Percentiles rank a stretch among this genome's conserved stretches.
These are phyloP conservation scores for Rhizodiscina lignyota DNA, from an alignment of 495 filamentous ascomycete genomes.

Conservation along the genomic window DNA sequence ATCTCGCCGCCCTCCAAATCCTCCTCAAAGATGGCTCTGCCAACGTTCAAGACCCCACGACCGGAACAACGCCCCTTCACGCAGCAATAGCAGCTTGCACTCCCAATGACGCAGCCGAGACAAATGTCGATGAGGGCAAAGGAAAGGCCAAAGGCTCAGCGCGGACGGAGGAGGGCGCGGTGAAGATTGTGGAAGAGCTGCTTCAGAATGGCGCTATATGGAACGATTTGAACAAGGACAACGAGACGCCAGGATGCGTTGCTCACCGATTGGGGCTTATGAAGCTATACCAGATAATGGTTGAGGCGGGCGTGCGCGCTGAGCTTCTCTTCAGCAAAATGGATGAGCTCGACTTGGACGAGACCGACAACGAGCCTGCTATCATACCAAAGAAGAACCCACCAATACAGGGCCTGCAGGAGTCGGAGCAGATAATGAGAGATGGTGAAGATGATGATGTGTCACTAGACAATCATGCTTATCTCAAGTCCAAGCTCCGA, in stretches of 20 bases:
- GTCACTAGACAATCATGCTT: slow-evolving; percentile 48
- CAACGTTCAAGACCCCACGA: slow-evolving; percentile 40
- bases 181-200: slow-evolving; percentile 53
- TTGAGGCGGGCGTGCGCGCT: slow-evolving; percentile 82
- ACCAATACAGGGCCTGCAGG: slow-evolving; percentile 19
- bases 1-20: slow-evolving; percentile 4
- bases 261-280: slow-evolving; percentile 51
- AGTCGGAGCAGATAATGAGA: slow-evolving; percentile 11
- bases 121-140: slow-evolving; percentile 1
- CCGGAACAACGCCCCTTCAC: slow-evolving; percentile 76
- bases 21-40: slow-evolving; percentile 8
- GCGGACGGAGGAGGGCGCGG: slow-evolving; percentile 15
- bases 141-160: slow-evolving; percentile 2
- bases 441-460: slow-evolving; percentile 7
- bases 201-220: slow-evolving; percentile 84
- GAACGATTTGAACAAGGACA: slow-evolving; percentile 77
- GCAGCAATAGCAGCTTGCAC: slow-evolving; percentile 68
- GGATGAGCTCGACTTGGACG: slow-evolving; percentile 35
- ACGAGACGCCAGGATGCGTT: slow-evolving; percentile 89
- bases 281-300: slow-evolving; percentile 66
- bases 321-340: slow-evolving; percentile 52
- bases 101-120: not conserved
- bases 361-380: slow-evolving; percentile 39
- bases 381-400: slow-evolving; percentile 37
- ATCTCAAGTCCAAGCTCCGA: slow-evolving; percentile 51